These are phyloP conservation scores for Phytophthora constricta DNA, from an alignment of 352 stramenopile genomes.

Conservation along the genomic window DNA sequence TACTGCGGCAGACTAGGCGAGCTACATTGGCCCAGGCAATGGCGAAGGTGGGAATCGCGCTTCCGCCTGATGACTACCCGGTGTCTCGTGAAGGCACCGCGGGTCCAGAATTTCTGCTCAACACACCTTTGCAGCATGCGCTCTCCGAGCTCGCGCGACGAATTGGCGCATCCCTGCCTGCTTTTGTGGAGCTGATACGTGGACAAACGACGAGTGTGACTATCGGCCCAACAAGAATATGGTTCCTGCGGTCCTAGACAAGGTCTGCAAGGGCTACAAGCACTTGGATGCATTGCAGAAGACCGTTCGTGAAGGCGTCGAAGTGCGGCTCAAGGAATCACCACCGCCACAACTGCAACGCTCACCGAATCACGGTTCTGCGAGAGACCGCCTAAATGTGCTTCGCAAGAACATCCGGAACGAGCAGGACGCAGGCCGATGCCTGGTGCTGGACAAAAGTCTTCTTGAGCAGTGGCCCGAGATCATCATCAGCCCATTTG, in stretches of 20 bases:
- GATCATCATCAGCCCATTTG: slow-evolving; percentile 8
- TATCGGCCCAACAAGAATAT: neutral
- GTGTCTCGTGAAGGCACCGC: neutral
- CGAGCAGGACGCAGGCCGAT: slow-evolving; percentile 7
- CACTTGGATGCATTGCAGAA: neutral
- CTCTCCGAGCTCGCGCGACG: neutral
- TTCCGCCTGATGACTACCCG: neutral
- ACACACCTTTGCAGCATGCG: neutral
- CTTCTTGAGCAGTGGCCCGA: slow-evolving; percentile 12
- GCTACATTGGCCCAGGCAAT: neutral
- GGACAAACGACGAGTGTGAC: neutral
- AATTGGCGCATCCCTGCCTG: neutral
- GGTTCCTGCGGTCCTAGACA: neutral
- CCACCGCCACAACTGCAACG: neutral
- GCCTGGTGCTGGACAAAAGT: slow-evolving; percentile 12
- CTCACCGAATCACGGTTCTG: neutral
- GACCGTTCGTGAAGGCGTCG: neutral
- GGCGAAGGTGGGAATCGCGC: neutral
- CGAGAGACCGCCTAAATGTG: neutral
- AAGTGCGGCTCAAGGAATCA: neutral
- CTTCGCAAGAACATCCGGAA: slow-evolving; percentile 13
- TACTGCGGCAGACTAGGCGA: neutral
- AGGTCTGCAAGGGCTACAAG: neutral
- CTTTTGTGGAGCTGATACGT: neutral
- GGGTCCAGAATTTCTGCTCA: neutral